Percentiles rank a stretch among this genome's conserved stretches.
Conservation (phyloP, 345 rosid genomes). For the Eucalyptus dawsonii region DNA sequence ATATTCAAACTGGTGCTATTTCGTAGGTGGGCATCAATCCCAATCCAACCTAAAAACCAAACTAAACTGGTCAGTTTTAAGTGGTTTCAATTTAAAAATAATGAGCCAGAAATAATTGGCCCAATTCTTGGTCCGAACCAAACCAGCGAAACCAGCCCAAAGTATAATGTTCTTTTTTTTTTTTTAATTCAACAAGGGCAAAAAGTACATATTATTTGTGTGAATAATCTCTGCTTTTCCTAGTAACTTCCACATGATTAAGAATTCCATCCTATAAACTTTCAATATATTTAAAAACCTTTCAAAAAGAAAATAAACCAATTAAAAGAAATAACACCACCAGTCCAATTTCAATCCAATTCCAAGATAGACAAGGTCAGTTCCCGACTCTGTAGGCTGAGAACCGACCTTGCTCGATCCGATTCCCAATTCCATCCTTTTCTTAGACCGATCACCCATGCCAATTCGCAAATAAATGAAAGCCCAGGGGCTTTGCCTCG, state of each 20-base stretch:
- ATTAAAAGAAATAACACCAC: background rate
- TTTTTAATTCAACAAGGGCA: background rate
- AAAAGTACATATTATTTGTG: background rate
- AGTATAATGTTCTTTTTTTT: accelerated
- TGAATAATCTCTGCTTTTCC: background rate
- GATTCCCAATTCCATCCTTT: background rate
- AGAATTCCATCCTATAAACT: background rate
- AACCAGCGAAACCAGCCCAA: accelerated
- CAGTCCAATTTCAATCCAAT: background rate
- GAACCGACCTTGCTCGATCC: background rate
- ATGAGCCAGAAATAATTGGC: too few relatives aligned
- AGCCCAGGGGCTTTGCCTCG: background rate
- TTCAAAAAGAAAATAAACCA: background rate
- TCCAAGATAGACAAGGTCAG: background rate
- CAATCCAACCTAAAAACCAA: background rate
- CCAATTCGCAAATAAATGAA: background rate
- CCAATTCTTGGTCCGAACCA: too few relatives aligned
- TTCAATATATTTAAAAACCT: background rate
- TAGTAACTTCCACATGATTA: background rate
- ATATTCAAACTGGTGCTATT: background rate
- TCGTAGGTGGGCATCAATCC: accelerated
- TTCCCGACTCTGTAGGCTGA: background rate
- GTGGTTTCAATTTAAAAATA: too few relatives aligned
- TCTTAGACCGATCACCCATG: background rate
- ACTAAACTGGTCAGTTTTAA: accelerated